Base-by-base conservation (phyloP, 164 flowering plant species). In the Stephania japonica region DNA sequence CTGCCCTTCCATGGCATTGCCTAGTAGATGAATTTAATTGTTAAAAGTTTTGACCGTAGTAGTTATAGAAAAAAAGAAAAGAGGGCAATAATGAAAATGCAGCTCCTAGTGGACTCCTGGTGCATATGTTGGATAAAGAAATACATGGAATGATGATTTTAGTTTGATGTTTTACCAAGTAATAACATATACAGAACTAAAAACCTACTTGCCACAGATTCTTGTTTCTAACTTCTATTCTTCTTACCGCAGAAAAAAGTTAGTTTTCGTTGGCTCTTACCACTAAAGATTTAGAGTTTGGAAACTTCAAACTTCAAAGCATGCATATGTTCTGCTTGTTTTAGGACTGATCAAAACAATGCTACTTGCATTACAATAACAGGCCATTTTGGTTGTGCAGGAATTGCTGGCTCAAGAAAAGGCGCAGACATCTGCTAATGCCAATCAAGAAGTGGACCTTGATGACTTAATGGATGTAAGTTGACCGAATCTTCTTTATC, bases 381-480 rank as follows among this genome's bases (percentile, higher is more conserved):
- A 24, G 42, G 25, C 62, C 21, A 63, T 16, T 44, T 23, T 59
- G 64, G 26, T 72, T 27, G 66, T 70, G 24, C 87, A 91, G 98
- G 96, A 93, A 79, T 5, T 88, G 77, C 73, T 91, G 70, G 83
- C 85, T 73, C 86, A 88, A 78, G 85, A 79, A 43, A 89, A 90
- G 82, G 82, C 86, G 0, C 84, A 82, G 13, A 65, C 86, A 6
- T 85, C 91, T 21, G 75, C 80, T 71, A 78, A 89, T 69, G 56
- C 66, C 62, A 83, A 90, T 78, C 75, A 89, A 73, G 98, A 93
- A 74, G 83, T 93, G 69, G 98, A 93, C 81, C 87, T 93, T 73
- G 96, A 93, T 68, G 96, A 93, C 65, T 78, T 93, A 80, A 89
- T 92, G 96, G 94, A 92, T 84, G 97, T 92, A 81, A 84, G 98